Percentiles rank a stretch among this genome's conserved stretches.
phyloP scores from a whole-genome alignment of 768 basidiomycete species.

The Filobasidium floriforme region DNA sequence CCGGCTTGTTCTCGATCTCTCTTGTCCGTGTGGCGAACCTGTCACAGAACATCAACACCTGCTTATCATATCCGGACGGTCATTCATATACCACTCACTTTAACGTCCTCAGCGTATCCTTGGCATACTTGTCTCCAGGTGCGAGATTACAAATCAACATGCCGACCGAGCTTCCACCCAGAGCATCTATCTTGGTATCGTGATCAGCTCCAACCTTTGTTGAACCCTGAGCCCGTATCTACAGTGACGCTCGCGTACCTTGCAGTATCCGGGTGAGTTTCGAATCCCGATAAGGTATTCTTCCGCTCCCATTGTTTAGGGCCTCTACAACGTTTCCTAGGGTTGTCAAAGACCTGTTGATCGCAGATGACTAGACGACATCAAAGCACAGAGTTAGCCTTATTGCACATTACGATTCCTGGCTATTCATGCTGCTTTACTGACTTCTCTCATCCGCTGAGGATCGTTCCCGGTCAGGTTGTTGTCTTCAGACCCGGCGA shows the following conservation, averaged over 20 bases:
- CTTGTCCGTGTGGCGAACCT: slow-evolving; percentile 77
- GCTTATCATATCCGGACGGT: background rate
- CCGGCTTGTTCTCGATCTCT: slow-evolving; percentile 74
- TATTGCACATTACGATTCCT: too few relatives aligned
- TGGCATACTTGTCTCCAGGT: slow-evolving; percentile 69
- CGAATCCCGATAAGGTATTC: slow-evolving; percentile 82
- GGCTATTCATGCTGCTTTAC: too few relatives aligned
- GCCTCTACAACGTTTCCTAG: slow-evolving; percentile 83
- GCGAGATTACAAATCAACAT: slow-evolving; percentile 80
- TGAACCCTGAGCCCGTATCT: background rate
- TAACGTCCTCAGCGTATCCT: slow-evolving; percentile 85
- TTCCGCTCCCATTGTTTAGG: slow-evolving; percentile 50
- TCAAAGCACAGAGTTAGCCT: too few relatives aligned
- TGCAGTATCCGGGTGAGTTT: slow-evolving; percentile 82
- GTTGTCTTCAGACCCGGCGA: slow-evolving; percentile 87
- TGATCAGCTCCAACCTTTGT: background rate
- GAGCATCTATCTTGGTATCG: slow-evolving; percentile 52
- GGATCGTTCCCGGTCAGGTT: slow-evolving; percentile 79
- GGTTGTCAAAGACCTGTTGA: slow-evolving; percentile 80
- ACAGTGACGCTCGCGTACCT: slow-evolving; percentile 33
- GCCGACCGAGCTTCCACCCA: slow-evolving; percentile 71
- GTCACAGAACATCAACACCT: background rate
- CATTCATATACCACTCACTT: slow-evolving; percentile 54
- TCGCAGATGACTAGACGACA: slow-evolving; percentile 70
- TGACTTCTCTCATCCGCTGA: slow-evolving; percentile 68